phyloP scores from a whole-genome alignment of 352 stramenopile genomes.

The Phytophthora pini region DNA sequence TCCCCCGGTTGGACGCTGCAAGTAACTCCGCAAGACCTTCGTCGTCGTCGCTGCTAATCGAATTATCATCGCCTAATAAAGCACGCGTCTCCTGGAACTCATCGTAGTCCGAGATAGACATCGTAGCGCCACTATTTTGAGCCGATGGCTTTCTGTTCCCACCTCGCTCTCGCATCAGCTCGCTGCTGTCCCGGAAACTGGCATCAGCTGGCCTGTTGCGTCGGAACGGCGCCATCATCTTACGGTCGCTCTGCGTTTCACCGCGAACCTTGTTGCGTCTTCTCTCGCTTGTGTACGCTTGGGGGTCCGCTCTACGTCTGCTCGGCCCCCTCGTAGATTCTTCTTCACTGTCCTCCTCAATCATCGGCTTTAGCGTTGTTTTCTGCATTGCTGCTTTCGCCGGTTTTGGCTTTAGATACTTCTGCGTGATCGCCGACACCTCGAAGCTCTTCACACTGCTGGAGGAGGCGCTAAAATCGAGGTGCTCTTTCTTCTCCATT shows the following conservation, averaged over 20 bases:
- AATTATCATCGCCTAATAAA: constrained; percentile 29
- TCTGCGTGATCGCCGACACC: constrained; percentile 47
- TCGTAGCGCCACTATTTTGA: constrained; percentile 33
- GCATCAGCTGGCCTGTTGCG: constrained; percentile 14
- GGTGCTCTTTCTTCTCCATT: constrained; percentile 44
- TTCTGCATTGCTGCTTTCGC: constrained; percentile 30
- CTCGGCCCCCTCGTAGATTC: constrained; percentile 21
- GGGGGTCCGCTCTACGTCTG: constrained; percentile 26
- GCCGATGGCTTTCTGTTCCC: constrained; percentile 13
- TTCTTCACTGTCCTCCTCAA: constrained; percentile 35
- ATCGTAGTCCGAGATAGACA: constrained; percentile 38
- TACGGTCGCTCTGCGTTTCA: constrained; percentile 9
- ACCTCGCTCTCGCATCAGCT: constrained; percentile 9
- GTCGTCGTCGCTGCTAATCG: constrained; percentile 26
- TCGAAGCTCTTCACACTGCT: constrained; percentile 41
- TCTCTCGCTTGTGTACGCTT: constrained; percentile 13
- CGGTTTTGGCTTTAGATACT: constrained; percentile 40
- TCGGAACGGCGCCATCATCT: constrained; percentile 17
- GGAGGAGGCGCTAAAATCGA: constrained; percentile 50
- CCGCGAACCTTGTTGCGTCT: constrained; percentile 27
- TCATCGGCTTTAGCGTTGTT: constrained; percentile 33
- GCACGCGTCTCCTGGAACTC: constrained; percentile 36
- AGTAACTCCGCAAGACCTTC: constrained; percentile 36
- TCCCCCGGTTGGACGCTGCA: constrained; percentile 33
- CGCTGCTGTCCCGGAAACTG: constrained; percentile 22